phyloP scores from a whole-genome alignment of 2,329 filamentous ascomycete species.

The Hypoxylon sp. region DNA sequence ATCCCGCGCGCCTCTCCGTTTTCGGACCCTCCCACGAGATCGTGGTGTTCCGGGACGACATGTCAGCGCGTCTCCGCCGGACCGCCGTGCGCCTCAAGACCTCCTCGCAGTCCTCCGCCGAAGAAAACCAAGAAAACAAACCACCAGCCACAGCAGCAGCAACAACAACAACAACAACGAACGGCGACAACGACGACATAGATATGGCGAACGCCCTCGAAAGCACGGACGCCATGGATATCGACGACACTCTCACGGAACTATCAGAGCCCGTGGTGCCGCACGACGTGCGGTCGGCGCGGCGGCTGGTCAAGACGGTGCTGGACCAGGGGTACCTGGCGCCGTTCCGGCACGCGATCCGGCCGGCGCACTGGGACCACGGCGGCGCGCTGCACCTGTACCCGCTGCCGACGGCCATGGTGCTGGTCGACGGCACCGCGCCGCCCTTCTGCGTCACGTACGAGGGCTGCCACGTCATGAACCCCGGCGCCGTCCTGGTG shows the following conservation, averaged over 20 bases:
- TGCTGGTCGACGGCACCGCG: constrained; percentile 84
- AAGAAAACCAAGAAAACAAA: constrained; percentile 53
- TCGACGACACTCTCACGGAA: constrained; percentile 56
- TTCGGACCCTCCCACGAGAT: constrained; percentile 93
- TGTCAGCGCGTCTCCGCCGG: constrained; percentile 81
- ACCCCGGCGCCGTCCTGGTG: constrained; percentile 83
- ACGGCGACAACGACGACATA: constrained; percentile 44
- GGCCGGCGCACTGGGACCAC: constrained; percentile 93
- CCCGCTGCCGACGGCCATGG: constrained; percentile 85
- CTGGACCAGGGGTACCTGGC: constrained; percentile 90
- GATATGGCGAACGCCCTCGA: constrained; percentile 47
- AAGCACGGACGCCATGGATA: constrained; percentile 57
- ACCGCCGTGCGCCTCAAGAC: constrained; percentile 77
- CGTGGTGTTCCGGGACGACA: constrained; percentile 87
- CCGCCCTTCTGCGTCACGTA: constrained; percentile 90
- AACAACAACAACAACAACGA: constrained; percentile 10
- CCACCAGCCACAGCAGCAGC: constrained; percentile 10
- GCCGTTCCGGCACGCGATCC: constrained; percentile 82
- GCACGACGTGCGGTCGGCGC: constrained; percentile 69
- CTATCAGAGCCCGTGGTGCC: constrained; percentile 49
- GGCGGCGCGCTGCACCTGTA: constrained; percentile 82
- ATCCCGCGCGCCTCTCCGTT: constrained; percentile 82
- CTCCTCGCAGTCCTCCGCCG: constrained; percentile 49
- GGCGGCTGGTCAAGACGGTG: constrained; percentile 88
- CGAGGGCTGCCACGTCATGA: constrained; percentile 95